Evolutionary conservation across 1,284 basidiomycete species (phyloP), one percentile per base, ranked within the genome.

Genomic region (Apiotrichum siamense): DNA sequence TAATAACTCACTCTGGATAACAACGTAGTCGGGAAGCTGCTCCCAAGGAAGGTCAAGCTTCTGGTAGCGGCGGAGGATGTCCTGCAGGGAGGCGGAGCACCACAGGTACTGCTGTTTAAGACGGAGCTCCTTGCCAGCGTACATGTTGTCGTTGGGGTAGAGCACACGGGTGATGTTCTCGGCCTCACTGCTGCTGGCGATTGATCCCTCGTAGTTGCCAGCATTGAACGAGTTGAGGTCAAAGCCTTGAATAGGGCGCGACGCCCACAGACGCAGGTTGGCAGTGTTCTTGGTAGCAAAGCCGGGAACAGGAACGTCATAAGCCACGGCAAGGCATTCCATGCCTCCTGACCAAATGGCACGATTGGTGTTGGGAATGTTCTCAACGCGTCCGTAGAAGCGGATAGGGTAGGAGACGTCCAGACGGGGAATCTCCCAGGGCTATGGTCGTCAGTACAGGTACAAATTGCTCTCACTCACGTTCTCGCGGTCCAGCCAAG

Each of bases 91-190:
- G 27, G 54, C 49, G 24, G 49, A 57, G 50, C 59, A 88, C 87
- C 87, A 89, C 76, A 90, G 88, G 75, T 91, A 92, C 74, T 96
- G 91, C 66, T 96, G 91, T 77, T 94, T 93, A 60, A 96, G 79
- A 54, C 91, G 84, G 26, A 94, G 77, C 70, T 91, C 87, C 72
- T 94, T 94, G 57, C 91, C 91, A 52, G 50, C 53, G 7, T 66
- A 74, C 65, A 72, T 75, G 60, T 74, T 75, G 64, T 78, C 77
- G 55, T 76, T 76, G 44, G 77, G 77, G 62, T 78, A 96, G 31
- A 94, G 78, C 6, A 92, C 90, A 13, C 87, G 82, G 3, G 90
- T 94, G 65, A 97, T 93, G 38, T 87, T 89, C 59, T 85, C 86
- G 7, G 92, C 91, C 60, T 85, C 84, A 71, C 89, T 89, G 35